phyloP scores from a whole-genome alignment of 176 grass and related monocot species.

The Hyparrhenia diplandra region DNA sequence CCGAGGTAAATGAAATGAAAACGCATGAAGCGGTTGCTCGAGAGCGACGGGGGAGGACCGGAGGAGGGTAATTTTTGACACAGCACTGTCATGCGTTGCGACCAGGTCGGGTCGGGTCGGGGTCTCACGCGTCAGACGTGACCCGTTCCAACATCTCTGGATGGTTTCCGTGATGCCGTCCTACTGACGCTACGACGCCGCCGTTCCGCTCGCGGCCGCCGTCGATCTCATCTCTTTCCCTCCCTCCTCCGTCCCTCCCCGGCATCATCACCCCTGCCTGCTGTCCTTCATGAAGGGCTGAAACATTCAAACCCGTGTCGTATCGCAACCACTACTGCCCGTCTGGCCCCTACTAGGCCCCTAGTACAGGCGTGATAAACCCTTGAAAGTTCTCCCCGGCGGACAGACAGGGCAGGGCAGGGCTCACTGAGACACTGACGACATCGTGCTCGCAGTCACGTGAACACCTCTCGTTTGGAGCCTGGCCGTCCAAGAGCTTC shows the following conservation, averaged over 20 bases:
- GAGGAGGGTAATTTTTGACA: background rate
- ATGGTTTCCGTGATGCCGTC: background rate
- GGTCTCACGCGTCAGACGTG: background rate
- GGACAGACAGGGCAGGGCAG: background rate
- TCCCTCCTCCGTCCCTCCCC: too few species aligned
- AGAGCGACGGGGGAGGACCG: background rate
- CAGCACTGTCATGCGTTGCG: background rate
- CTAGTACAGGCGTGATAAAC: too few species aligned
- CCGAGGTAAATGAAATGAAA: background rate
- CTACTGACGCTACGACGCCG: background rate
- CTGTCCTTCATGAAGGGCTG: too few species aligned
- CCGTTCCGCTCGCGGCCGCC: background rate
- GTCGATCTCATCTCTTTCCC: too few species aligned
- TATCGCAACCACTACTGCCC: background rate
- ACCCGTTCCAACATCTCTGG: constrained; percentile 12
- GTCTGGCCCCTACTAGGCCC: too few species aligned
- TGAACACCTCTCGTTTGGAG: background rate
- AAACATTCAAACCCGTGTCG: background rate
- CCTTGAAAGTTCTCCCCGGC: background rate
- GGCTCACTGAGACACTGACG: too few species aligned
- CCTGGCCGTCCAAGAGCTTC: too few species aligned
- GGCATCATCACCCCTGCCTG: too few species aligned
- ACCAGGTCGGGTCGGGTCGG: constrained; percentile 7
- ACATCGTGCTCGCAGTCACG: background rate
- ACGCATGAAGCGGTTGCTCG: background rate